Evolutionary conservation across 768 basidiomycete genomes (phyloP), one percentile per base, ranked within the genome.

Genomic region (Nidularia pulvinata): DNA sequence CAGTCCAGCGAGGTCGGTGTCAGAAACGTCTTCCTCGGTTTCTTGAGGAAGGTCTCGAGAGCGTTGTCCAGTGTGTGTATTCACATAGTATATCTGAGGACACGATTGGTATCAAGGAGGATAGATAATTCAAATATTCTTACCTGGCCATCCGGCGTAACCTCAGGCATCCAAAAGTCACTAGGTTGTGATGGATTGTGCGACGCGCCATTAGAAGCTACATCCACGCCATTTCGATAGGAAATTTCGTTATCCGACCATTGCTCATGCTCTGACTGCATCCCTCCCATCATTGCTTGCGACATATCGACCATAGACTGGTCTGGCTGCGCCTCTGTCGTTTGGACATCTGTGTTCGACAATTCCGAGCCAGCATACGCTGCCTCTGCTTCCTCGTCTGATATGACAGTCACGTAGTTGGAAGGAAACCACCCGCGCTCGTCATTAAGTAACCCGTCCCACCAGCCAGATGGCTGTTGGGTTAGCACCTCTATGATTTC

Each of bases 361-460:
- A 70, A 67, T 52, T 85, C 80, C 25, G 79, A 74, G 50, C 75
- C 75, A 7, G 82, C 73, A 57, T 89, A 78, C 9, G 79, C 83
- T 22, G 79, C 68, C 55, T 92, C 93, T 2, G 86, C 91, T 63
- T 93, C 91, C 62, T 91, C 87, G 57, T 92, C 90, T 25, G 84
- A 80, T 52, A 98, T 85, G 45, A 83, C 66, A 46, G 77, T 73
- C 45, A 97, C 95, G 74, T 97, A 98, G 74, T 98, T 99, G 59
- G 91, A 93, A 19, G 96, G 96, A 70, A 99, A 96, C 93, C 93
- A 96, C 53, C 96, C 96, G 49, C 96, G 85, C 67, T 91, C 88
- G 51, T 92, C 90, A 47, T 86, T 84, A 19, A 97, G 79, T 55
- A 97, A 75, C 4, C 96, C 96, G 68, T 99, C 96, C 97, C 95